Percentiles rank a stretch among this genome's conserved stretches.
Conservation (phyloP, 2,329 filamentous ascomycete genomes). For the Blastomyces parvus region DNA sequence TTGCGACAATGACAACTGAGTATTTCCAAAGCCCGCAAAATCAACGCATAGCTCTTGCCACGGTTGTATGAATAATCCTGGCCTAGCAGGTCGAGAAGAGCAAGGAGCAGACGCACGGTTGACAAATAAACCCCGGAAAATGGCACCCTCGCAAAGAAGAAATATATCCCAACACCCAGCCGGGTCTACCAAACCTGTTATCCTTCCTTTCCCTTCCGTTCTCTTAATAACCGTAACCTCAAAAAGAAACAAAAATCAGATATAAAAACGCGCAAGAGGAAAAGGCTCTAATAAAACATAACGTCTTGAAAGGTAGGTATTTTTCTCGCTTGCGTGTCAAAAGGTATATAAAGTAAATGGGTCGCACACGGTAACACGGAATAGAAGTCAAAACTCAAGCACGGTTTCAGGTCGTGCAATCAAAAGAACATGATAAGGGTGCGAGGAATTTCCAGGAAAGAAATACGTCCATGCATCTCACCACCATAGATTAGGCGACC, state of each 20-base stretch:
- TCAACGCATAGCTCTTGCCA: background rate
- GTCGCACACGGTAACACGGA: background rate
- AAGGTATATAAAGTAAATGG: background rate
- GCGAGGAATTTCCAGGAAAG: too few species aligned
- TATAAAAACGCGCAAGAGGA: background rate
- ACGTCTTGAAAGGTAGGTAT: background rate
- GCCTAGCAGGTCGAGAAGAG: background rate
- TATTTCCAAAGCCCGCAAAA: background rate
- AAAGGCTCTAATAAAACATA: background rate
- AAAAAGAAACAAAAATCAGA: background rate
- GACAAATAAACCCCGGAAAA: background rate
- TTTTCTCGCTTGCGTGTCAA: background rate
- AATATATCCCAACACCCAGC: background rate
- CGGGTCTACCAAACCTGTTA: background rate
- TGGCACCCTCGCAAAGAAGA: background rate
- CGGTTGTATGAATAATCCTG: background rate
- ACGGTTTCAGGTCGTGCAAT: background rate
- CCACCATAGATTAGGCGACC: constrained; percentile 48
- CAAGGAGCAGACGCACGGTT: background rate
- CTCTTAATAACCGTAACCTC: background rate
- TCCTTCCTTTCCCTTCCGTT: background rate
- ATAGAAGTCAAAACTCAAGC: background rate
- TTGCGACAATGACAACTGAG: background rate
- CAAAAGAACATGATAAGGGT: background rate
- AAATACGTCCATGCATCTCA: background rate